Evolutionary conservation across 192 early-diverging fungal species (phyloP), one percentile per base, ranked within the genome.

Genomic region (Coemansia sp.): DNA sequence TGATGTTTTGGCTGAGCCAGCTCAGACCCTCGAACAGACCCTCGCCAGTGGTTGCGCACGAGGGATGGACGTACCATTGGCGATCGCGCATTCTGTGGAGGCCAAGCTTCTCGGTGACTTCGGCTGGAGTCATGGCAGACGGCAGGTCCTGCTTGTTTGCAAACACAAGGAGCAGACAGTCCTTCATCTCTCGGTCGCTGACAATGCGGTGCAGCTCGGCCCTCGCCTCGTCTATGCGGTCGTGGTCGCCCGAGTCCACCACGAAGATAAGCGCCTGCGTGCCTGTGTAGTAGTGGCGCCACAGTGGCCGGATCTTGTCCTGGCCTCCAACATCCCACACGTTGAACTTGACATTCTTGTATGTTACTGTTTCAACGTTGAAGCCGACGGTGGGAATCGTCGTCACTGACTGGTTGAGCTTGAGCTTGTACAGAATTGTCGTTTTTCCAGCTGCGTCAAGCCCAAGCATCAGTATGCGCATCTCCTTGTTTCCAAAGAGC

Each of bases 61-160:
- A 91, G 43, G 92, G 92, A 66, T 91, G 90, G 56, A 94, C 92
- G 68, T 95, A 97, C 97, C 97, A 99, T 59, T 89, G 87, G 65
- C 96, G 82, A 41, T 93, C 93, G 62, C 90, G 88, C 88, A 99
- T 89, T 57, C 87, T 85, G 57, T 92, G 87, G 65, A 99, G 76
- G 7, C 94, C 95, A 42, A 99, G 82, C 61, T 87, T 87, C 72
- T 98, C 95, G 21, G 95, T 93, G 52, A 99, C 90, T 77, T 99
- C 96, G 52, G 95, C 91, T 8, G 92, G 93, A 11, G 93, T 90
- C 93, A 96, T 95, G n/a, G 94, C 95, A 19, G 79, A 85, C 16
- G 85, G 88, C 60, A 91, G 68, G 78, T 91, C 90, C 73, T 91
- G 90, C 82, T 92, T 92, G 76, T 92, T 92, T 26, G 90, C 93